Percentiles rank a stretch among this genome's conserved stretches.
Conservation (phyloP, 2,329 filamentous ascomycete species). For the Cercospora citrullina region DNA sequence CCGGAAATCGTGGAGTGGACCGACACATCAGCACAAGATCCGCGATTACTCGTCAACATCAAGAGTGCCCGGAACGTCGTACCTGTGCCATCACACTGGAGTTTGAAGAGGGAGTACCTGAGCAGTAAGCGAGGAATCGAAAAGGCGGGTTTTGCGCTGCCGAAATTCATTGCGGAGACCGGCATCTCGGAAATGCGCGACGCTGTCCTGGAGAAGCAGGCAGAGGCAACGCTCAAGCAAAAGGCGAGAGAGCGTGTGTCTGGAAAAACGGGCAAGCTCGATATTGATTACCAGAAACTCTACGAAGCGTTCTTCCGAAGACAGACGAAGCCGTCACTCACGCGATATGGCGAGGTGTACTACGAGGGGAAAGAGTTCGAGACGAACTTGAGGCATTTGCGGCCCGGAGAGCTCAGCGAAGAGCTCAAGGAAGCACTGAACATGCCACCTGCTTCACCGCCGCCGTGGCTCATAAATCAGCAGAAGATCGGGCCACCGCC, state of each 20-base stretch:
- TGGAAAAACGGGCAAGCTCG: constrained; percentile 93
- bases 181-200: constrained; percentile 98
- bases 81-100: constrained; percentile 92
- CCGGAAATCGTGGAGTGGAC: constrained; percentile 98
- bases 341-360: constrained; percentile 96
- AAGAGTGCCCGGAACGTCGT: constrained; percentile 95
- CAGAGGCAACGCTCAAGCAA: constrained; percentile 86
- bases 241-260: constrained; percentile 93
- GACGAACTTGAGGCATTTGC: constrained; percentile 86
- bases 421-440: constrained; percentile 88
- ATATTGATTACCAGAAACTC: constrained; percentile 97
- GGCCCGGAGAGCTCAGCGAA: constrained; percentile 86
- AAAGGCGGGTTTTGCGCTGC: constrained; percentile 87
- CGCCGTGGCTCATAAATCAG: constrained; percentile 96
- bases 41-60: constrained; percentile 85
- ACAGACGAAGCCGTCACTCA: constrained; percentile 92
- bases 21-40: constrained; percentile 87
- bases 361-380: constrained; percentile 99
- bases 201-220: constrained; percentile 92
- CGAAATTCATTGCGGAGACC: constrained; percentile 95
- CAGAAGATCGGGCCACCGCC: constrained; percentile 91
- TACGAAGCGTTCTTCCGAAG: constrained; percentile 99
- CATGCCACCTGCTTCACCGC: constrained; percentile 88
- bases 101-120: constrained; percentile 91
- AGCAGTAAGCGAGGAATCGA: constrained; percentile 97